Evolutionary conservation across 1,284 basidiomycete genomes (phyloP), one percentile per base, ranked within the genome.

Genomic region (Mycena citricolor): DNA sequence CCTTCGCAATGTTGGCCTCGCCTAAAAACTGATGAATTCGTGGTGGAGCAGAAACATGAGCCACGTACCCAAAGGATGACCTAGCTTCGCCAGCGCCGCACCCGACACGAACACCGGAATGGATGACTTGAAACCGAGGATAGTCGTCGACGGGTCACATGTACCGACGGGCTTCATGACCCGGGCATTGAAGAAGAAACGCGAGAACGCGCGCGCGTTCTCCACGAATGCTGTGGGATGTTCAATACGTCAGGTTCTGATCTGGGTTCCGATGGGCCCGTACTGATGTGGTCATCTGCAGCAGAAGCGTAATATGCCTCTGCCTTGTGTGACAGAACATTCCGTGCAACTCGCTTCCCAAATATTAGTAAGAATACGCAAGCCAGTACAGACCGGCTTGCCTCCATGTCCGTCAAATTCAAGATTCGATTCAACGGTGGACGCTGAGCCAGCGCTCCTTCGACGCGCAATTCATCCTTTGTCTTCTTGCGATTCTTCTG

Each of bases 61-160:
- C 10, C 35, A 39, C 55, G 39, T 55, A 75, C 80, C 79, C 25
- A 81, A 68, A 2, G 93, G 93, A 60, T 97, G 93, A 2, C 92
- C 92, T 3, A 95, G 74, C 57, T 86, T 87, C n/a, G 91, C 92
- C 52, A 94, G 81, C 4, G 91, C 93, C 17, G 87, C 88, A 11
- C 87, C 90, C 33, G 82, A 83, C 36, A 92, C 89, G 64, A 93
- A 94, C 13, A 94, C 70, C 0, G 91, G 91, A 46, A 93, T 76
- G 1, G 79, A 73, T n/a, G 83, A 83, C 39, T 73, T 72, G 60
- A 76, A 78, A 6, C 89, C 90, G 36, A 94, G 74, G 49, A 94
- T 84, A 7, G 73, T 81, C 2, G 90, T 91, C 0, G 81, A 82
- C 4, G 85, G 76, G 63, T 92, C 83, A 43, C 85, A 83, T 34